Percentiles rank a stretch among this genome's conserved stretches.
phyloP scores from a whole-genome alignment of 495 filamentous ascomycete species.

The Friedmanniomyces simplex region DNA sequence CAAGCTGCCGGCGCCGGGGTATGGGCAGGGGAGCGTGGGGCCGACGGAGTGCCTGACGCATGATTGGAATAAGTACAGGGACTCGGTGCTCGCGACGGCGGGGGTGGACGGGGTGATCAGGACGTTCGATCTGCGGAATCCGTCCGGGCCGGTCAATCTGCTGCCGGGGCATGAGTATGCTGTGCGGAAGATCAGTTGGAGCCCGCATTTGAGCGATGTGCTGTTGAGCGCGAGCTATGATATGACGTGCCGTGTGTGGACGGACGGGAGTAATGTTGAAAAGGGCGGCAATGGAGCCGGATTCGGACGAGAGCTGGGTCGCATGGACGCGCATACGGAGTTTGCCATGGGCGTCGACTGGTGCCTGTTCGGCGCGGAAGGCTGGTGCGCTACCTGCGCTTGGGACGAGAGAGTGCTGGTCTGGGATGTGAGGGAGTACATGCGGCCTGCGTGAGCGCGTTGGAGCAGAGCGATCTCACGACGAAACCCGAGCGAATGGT shows the following conservation, averaged over 20 bases:
- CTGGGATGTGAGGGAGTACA: slow-evolving; percentile 73
- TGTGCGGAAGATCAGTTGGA: slow-evolving; percentile 75
- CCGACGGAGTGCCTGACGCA: slow-evolving; percentile 80
- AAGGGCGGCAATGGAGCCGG: slow-evolving; percentile 31
- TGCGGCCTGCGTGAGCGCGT: slow-evolving; percentile 28
- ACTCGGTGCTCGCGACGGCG: slow-evolving; percentile 68
- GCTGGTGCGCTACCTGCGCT: slow-evolving; percentile 85
- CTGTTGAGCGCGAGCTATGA: slow-evolving; percentile 87
- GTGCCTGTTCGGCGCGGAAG: slow-evolving; percentile 91
- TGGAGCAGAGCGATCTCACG: too few relatives aligned
- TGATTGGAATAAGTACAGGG: slow-evolving; percentile 97
- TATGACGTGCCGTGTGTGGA: slow-evolving; percentile 94
- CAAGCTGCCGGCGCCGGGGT: slow-evolving; percentile 26
- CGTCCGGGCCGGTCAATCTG: slow-evolving; percentile 58
- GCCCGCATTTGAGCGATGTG: slow-evolving; percentile 77
- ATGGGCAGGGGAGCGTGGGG: slow-evolving; percentile 36
- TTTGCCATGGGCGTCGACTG: slow-evolving; percentile 97
- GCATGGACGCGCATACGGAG: slow-evolving; percentile 88
- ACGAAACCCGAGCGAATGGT: background rate
- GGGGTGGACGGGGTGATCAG: slow-evolving; percentile 84
- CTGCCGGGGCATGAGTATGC: slow-evolving; percentile 86
- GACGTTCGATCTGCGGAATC: slow-evolving; percentile 76
- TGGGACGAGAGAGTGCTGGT: slow-evolving; percentile 89
- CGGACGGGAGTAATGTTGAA: slow-evolving; percentile 53
- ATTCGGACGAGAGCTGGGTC: slow-evolving; percentile 60